phyloP scores from a whole-genome alignment of 306 rosid genomes.

The Fragaria nilgerrensis region DNA sequence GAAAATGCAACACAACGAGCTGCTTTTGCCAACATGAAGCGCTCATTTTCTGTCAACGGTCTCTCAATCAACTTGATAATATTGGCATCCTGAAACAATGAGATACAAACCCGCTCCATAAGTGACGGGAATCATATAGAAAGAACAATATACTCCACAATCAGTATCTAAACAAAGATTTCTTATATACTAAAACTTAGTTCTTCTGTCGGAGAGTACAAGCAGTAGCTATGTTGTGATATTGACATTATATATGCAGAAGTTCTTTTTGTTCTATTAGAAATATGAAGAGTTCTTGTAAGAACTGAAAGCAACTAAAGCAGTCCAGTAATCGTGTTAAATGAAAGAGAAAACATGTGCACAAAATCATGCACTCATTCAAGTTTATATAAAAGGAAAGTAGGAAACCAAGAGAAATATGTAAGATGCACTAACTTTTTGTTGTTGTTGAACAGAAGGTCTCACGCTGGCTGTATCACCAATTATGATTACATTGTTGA shows the following conservation, averaged over 20 bases:
- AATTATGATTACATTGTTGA: constrained; percentile 78
- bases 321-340: neutral
- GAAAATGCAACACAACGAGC: constrained; percentile 96
- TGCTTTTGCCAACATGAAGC: constrained; percentile 90
- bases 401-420: neutral
- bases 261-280: neutral
- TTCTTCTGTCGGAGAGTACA: neutral
- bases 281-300: neutral
- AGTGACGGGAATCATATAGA: constrained; percentile 17
- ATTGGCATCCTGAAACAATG: constrained; percentile 65
- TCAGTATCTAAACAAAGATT: neutral
- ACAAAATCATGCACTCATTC: neutral
- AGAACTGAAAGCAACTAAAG: neutral
- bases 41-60: constrained; percentile 78
- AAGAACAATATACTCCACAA: neutral
- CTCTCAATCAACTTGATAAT: constrained; percentile 91
- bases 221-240: neutral
- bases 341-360: neutral
- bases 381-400: no score
- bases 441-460: constrained; percentile 71
- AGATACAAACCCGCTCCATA: constrained; percentile 1
- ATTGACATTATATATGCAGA: neutral
- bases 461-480: constrained; percentile 87
- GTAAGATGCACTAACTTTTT: constrained; percentile 46
- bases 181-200: neutral